Base-by-base conservation (phyloP, 176 grass and related monocot genomes). In the Triticum urartu region DNA sequence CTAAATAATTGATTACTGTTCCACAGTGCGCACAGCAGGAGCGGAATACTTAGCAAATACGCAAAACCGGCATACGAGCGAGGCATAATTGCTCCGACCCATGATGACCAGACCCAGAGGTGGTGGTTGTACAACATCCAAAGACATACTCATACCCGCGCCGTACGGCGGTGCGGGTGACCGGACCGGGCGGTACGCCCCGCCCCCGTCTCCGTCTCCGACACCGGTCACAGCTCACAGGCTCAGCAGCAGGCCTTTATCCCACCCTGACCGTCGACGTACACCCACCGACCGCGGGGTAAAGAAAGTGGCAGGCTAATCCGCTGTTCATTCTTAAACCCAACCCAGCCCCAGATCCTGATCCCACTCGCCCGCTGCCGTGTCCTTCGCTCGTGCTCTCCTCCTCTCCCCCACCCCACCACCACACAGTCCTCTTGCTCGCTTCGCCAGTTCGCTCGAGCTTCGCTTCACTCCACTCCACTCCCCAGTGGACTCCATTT, bases 71-170 rank as follows among this genome's bases (percentile, higher is more conserved):
- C 60, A 75, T 87, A 65, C 52, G 72, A 36, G 28, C 15, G 30
- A 4, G 6, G 21, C 68, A 11, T 39, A 67, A 38, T 35, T 54
- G 32, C 54, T 58, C 17, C 64, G 63, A 21, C 26, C 39, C 87
- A 43, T 43, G 38, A 89, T 79, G 40, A 48, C 18, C 12, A 20
- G 7, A 3, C 5, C 47, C 47, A 42, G 69, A 72, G 38, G 39
- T 64, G 2, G 62, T 17, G 18, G 54, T 30, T 30, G 28, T 30
- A 30, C 28, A 30, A 38, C 48, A 14, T 5, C 47, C 28, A 28
- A 61, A 71, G 87, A 89, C 87, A 89, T 40, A 88, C 87, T 65
- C 87, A 89, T 85, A 34, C 15, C 33, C 33, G 22, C 81, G 87
- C 70, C 81, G 87, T 79, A 54, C 87, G n/a, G 47, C 72, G 71